Base-by-base conservation (phyloP, 768 basidiomycete species). In the Ephemerocybe angulata region DNA sequence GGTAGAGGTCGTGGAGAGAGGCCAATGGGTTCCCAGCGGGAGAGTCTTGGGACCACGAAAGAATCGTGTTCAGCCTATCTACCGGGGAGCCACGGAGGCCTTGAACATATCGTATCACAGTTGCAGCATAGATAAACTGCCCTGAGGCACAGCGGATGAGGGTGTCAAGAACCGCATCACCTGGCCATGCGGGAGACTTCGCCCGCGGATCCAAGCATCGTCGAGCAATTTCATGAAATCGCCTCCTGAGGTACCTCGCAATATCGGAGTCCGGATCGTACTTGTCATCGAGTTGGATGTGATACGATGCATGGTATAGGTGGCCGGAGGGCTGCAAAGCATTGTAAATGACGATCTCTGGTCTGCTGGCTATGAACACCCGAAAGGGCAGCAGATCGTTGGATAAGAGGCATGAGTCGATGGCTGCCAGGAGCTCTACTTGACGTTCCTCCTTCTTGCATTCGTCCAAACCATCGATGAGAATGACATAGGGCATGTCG, bases 71-170 rank as follows among this genome's bases (percentile, higher is more conserved):
- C 11, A 33, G 27, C n/a, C 49, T 8, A 11, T 50, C 29, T 4
- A 31, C 49, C 4, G 49, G 28, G 28, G 24, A 19, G 15, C 7
- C 15, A 11, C 49, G n/a, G 6, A 13, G 46, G 52, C 63, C 65
- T 57, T 19, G 30, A 17, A 62, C 51, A 31, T 48, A 62, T 21
- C 53, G 53, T 17, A 55, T 24, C 3, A 43, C 54, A 1, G 56
- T 60, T 3, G 56, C 51, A 12, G 58, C 58, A 40, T 53, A 62
- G 44, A 60, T 25, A 29, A 62, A 62, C 28, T 55, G 58, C 2
- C 56, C 56, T 11, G 55, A 59, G 3, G 61, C 53, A 2, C 19
- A 29, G 8, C 27, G 35, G n/a, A 62, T 50, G n/a, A 62, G 46
- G 5, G 43, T 44, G 13, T 40, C 19, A 21, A 55, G 17, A 4